These are phyloP conservation scores for Candida sp. DNA, from an alignment of 1,139 yeast genomes.

Conservation along the genomic window DNA sequence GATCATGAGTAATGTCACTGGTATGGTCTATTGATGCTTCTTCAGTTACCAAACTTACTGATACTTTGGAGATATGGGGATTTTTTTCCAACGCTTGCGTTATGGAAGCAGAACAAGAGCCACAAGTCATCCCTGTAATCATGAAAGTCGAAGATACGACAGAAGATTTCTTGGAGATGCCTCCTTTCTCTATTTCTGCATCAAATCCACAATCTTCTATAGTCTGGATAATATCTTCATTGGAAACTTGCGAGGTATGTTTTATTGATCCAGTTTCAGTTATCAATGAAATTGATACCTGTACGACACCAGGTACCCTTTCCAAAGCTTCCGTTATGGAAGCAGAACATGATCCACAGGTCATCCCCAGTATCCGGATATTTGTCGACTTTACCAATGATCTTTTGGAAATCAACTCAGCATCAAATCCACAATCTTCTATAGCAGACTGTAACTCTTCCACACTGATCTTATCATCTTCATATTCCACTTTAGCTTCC, in stretches of 20 bases:
- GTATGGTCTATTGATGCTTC: constrained; percentile 22
- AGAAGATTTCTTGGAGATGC: neutral
- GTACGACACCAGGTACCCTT: constrained; percentile 17
- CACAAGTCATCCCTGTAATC: constrained; percentile 31
- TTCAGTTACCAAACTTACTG: constrained; percentile 29
- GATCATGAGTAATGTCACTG: constrained; percentile 4
- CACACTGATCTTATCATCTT: constrained; percentile 7
- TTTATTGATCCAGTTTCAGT: constrained; percentile 31
- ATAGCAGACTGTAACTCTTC: constrained; percentile 16
- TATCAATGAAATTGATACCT: constrained; percentile 30
- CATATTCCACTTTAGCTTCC: constrained; percentile 22
- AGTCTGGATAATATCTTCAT: constrained; percentile 36
- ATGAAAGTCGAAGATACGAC: neutral
- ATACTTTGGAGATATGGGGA: constrained; percentile 18
- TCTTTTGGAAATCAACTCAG: constrained; percentile 9
- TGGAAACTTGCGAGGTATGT: constrained; percentile 13
- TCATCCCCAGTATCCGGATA: constrained; percentile 24
- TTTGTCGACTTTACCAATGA: constrained; percentile 6
- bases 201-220: constrained; percentile 82
- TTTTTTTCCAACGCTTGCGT: constrained; percentile 17
- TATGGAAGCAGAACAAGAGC: constrained; percentile 33
- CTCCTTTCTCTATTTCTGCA: constrained; percentile 21
- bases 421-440: constrained; percentile 39
- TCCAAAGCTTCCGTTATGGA: constrained; percentile 29
- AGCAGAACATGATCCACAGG: constrained; percentile 42